Conservation (phyloP, 176 grass and related monocot genomes). For the Triticum turgidum region DNA sequence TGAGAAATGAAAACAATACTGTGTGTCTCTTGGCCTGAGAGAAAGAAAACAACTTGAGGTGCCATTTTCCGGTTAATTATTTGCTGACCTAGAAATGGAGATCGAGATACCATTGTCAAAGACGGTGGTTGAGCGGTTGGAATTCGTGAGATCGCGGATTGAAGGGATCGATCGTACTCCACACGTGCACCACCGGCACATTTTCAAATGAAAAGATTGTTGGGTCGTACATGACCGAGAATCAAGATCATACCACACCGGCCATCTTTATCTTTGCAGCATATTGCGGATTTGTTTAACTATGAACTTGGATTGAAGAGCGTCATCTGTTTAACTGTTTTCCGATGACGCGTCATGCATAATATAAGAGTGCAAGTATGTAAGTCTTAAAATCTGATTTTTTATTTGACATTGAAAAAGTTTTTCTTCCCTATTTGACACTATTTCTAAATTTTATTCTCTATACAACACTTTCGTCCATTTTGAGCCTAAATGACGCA, state of each 20-base stretch:
- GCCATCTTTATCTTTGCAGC: not conserved
- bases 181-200: too few relatives aligned
- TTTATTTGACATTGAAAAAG: too few relatives aligned
- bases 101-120: not conserved
- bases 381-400: too few relatives aligned
- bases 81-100: not conserved
- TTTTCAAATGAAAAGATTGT: not conserved
- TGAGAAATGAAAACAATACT: not conserved
- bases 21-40: not conserved
- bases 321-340: not conserved
- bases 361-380: too few relatives aligned
- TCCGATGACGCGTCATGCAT: too few relatives aligned
- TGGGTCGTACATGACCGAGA: not conserved
- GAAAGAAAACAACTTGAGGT: not conserved
- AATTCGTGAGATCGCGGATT: too few relatives aligned
- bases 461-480: too few relatives aligned
- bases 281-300: not conserved
- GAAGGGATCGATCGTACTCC: too few relatives aligned
- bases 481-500: too few relatives aligned
- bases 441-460: too few relatives aligned
- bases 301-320: not conserved
- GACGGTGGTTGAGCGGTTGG: too few relatives aligned
- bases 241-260: not conserved
- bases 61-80: not conserved
- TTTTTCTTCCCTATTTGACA: too few relatives aligned